Conservation (phyloP, 2,329 filamentous ascomycete genomes). For the Erysiphe neolycopersici region DNA sequence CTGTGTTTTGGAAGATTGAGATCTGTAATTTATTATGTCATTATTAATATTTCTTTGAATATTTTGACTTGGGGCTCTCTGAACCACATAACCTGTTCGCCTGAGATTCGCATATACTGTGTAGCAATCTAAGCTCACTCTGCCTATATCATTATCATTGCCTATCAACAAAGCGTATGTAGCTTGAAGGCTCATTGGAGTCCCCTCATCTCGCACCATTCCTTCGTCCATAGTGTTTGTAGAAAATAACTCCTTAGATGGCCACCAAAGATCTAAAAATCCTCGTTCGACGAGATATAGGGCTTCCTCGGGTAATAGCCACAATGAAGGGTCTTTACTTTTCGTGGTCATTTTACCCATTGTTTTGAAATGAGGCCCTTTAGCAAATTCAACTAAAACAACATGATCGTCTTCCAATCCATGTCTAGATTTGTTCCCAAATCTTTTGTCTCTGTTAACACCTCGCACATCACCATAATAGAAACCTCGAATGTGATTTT, state of each 20-base stretch:
- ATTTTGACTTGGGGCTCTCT: slow-evolving; percentile 25
- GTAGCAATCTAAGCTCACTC: slow-evolving; percentile 48
- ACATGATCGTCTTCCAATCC: slow-evolving; percentile 28
- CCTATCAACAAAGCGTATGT: slow-evolving; percentile 71
- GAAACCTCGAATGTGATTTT: slow-evolving; percentile 38
- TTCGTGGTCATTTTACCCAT: slow-evolving; percentile 39
- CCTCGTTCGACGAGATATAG: slow-evolving; percentile 75
- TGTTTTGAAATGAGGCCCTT: slow-evolving; percentile 45
- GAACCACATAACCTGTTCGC: slow-evolving; percentile 55
- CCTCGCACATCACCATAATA: slow-evolving; percentile 33
- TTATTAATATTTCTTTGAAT: background rate
- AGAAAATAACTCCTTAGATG: slow-evolving; percentile 15
- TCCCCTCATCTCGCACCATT: slow-evolving; percentile 27
- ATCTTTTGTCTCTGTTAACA: slow-evolving; percentile 17
- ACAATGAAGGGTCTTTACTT: slow-evolving; percentile 35
- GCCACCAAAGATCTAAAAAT: slow-evolving; percentile 69
- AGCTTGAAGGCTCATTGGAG: slow-evolving; percentile 70
- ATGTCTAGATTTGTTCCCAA: slow-evolving; percentile 40
- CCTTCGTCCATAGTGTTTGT: slow-evolving; percentile 17
- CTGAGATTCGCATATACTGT: slow-evolving; percentile 71
- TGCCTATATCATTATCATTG: slow-evolving; percentile 31
- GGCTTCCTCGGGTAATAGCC: slow-evolving; percentile 78
- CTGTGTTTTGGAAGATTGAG: slow-evolving; percentile 2
- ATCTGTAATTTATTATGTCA: background rate
- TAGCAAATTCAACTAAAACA: slow-evolving; percentile 45